Evolutionary conservation across 495 filamentous ascomycete species (phyloP), one percentile per base, ranked within the genome.

Genomic region (Aspergillus funiculosus): DNA sequence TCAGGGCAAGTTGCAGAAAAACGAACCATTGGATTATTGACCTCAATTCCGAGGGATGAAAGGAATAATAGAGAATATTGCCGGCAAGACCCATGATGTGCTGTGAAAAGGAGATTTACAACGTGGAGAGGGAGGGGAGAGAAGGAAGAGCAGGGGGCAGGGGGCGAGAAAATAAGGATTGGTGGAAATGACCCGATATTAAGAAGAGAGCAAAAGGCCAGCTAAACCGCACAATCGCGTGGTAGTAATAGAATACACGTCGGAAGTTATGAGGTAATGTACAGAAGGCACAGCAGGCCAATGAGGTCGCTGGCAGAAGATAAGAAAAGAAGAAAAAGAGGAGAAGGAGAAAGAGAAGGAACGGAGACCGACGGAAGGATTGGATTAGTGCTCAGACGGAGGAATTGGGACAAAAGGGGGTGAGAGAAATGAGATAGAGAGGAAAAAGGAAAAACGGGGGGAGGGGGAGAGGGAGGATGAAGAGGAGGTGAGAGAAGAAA

Each of bases 1-100:
- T 39, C 11, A 17, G 6, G 11, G 19, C 11, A 25, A 22, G 29
- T n/a, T n/a, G n/a, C n/a, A 19, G 25, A 37, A 7, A 47, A 24
- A 61, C 72, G 21, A 73, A 94, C 92, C 92, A 98, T 87, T 98
- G 92, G 41, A 95, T 70, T 31, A 98, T 89, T 19, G 83, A 70
- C 53, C 89, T 79, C 58, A 97, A 68, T 68, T 98, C 77, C 41
- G 75, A 70, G 4, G 85, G 80, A 63, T 96, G 92, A 49, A 87
- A 69, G 46, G 75, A 61, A 58, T 82, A 89, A 68, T 97, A 95
- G 50, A 86, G 49, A 51, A 81, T 63, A 51, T 83, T 76, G 20
- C 69, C 67, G 46, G 69, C 46, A 48, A 72, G 61, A 52, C 68
- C 67, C 80, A 83, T 82, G 44, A 36, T 68, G 65, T 49, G 48